phyloP scores from a whole-genome alignment of 257 asterid genomes.

The Nicotiana benthamiana region DNA sequence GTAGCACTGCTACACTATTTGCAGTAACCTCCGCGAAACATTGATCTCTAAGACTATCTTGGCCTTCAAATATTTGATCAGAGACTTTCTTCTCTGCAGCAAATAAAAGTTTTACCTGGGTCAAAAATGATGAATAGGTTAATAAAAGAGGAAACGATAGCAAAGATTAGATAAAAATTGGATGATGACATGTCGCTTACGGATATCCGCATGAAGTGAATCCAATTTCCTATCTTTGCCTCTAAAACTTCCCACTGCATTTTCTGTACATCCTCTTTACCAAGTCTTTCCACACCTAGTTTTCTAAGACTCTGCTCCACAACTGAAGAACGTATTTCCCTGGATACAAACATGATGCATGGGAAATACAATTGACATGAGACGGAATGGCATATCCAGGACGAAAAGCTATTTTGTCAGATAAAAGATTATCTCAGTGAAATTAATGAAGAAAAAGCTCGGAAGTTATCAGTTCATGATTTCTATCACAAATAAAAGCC shows the following conservation, averaged over 20 bases:
- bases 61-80: conserved; percentile 56
- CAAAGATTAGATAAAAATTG: neutral
- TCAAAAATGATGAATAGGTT: conserved; percentile 5
- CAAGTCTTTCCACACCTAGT: conserved; percentile 82
- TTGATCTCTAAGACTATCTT: conserved; percentile 66
- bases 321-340: conserved; percentile 69
- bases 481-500: neutral
- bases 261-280: conserved; percentile 93
- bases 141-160: neutral
- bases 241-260: conserved; percentile 98
- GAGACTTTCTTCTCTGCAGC: conserved; percentile 78
- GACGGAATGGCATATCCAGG: neutral
- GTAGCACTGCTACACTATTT: conserved; percentile 58
- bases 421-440: neutral
- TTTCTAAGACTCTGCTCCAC: conserved; percentile 80
- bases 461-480: neutral
- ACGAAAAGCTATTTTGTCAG: neutral
- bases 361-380: neutral
- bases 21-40: conserved; percentile 70
- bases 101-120: conserved; percentile 80
- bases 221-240: conserved; percentile 89
- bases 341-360: conserved; percentile 15
- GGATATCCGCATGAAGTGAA: conserved; percentile 70
- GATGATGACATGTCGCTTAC: conserved; percentile 31
- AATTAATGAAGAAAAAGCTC: neutral